Evolutionary conservation across 257 asterid species (phyloP).

Genomic region (Ocimum tenuiflorum): DNA sequence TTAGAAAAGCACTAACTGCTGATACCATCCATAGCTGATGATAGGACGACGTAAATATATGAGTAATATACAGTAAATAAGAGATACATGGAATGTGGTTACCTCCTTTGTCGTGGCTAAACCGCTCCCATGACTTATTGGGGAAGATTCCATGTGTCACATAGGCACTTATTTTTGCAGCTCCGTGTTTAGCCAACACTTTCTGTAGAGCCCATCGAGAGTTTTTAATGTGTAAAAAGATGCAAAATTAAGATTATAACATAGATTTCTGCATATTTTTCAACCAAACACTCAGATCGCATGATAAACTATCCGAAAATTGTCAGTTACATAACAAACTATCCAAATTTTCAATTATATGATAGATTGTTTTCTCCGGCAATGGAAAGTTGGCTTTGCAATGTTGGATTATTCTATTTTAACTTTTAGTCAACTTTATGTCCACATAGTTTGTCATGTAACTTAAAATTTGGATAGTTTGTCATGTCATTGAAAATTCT

Average conservation of each 20-base stretch:
- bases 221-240: no score
- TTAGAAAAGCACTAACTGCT: not conserved
- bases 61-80: not conserved
- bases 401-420: no score
- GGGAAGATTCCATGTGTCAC: constrained; percentile 97
- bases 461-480: no score
- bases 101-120: constrained; percentile 77
- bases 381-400: no score
- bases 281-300: not conserved
- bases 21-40: not conserved
- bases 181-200: constrained; percentile 94
- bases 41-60: not conserved
- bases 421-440: no score
- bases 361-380: no score
- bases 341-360: no score
- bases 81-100: constrained; percentile 10
- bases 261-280: not conserved
- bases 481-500: no score
- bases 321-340: no score
- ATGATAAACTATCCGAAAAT: no score
- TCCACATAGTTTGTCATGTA: no score
- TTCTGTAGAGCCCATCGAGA: constrained; percentile 39
- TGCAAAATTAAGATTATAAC: not conserved
- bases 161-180: constrained; percentile 76
- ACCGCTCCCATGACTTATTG: constrained; percentile 84